A percentile compares a stretch with the other conserved stretches of the same genome.
phyloP scores from a whole-genome alignment of 306 rosid species.

The Sindora glabra region DNA sequence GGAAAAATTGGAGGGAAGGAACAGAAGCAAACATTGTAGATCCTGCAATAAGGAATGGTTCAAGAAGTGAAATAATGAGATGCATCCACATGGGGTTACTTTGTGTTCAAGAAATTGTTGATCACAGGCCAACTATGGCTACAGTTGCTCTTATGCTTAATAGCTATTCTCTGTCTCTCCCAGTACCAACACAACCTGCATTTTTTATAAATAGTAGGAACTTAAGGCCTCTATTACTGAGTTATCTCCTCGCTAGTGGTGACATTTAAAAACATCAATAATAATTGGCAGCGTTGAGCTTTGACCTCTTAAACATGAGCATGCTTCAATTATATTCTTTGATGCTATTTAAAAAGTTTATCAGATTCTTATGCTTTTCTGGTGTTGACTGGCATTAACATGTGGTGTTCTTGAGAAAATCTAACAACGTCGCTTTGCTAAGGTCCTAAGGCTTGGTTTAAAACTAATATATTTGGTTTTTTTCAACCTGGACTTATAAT shows the following conservation, averaged over 20 bases:
- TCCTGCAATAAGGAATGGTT: background rate
- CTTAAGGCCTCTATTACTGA: background rate
- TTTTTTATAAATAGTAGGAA: background rate
- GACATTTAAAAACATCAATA: background rate
- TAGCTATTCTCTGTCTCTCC: constrained; percentile 4
- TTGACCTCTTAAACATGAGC: too few species aligned
- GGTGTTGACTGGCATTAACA: too few species aligned
- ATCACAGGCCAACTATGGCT: constrained; percentile 26
- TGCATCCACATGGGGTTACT: constrained; percentile 35
- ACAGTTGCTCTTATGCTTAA: constrained; percentile 10
- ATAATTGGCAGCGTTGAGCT: too few species aligned
- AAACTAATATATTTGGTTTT: too few species aligned
- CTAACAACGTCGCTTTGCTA: too few species aligned
- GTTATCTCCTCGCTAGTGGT: constrained; percentile 4
- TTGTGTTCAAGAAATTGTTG: too few species aligned
- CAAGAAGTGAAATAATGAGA: constrained; percentile 3
- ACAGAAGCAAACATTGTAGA: constrained; percentile 10
- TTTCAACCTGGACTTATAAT: too few species aligned
- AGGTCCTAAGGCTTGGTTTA: too few species aligned
- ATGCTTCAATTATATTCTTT: too few species aligned
- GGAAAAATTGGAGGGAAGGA: constrained; percentile 27
- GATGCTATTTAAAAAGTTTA: too few species aligned
- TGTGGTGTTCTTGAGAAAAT: too few species aligned
- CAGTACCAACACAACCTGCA: constrained; percentile 7
- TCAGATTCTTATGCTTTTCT: too few species aligned